Evolutionary conservation across 805 yeast genomes (phyloP).

Genomic region (Wickerhamiella kazuoi): DNA sequence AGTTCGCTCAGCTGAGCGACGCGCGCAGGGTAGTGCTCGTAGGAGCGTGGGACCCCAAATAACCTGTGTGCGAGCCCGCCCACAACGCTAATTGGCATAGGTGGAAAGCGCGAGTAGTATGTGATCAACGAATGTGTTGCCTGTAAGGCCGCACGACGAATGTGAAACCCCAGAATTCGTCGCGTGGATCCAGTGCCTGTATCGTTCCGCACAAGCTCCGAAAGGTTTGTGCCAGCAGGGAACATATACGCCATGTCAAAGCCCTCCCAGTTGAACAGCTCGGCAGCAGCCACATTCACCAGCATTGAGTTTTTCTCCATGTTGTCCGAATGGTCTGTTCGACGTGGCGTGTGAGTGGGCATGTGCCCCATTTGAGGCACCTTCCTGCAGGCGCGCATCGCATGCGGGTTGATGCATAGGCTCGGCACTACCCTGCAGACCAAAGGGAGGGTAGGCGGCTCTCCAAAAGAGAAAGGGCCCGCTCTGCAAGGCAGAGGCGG

Average conservation of each 20-base stretch:
- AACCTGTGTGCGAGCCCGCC: neutral
- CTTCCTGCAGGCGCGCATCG: too few species aligned
- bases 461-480: too few species aligned
- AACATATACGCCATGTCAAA: constrained; percentile 1
- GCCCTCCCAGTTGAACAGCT: neutral
- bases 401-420: too few species aligned
- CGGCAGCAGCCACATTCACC: neutral
- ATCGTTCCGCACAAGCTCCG: neutral
- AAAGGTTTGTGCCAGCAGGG: constrained; percentile 3
- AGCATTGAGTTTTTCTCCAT: neutral
- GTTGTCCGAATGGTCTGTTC: too few species aligned
- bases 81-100: neutral
- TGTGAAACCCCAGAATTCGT: neutral
- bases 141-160: neutral
- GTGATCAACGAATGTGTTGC: neutral
- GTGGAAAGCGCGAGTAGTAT: neutral
- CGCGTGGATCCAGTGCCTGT: neutral
- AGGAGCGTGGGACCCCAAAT: neutral
- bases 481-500: too few species aligned
- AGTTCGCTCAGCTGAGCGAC: neutral
- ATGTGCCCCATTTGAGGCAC: too few species aligned
- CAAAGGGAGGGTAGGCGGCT: too few species aligned
- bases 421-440: too few species aligned
- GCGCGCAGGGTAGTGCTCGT: neutral
- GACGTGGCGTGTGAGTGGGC: too few species aligned